Base-by-base conservation (phyloP, 2,329 filamentous ascomycete species). In the Coleophoma cylindrospora region DNA sequence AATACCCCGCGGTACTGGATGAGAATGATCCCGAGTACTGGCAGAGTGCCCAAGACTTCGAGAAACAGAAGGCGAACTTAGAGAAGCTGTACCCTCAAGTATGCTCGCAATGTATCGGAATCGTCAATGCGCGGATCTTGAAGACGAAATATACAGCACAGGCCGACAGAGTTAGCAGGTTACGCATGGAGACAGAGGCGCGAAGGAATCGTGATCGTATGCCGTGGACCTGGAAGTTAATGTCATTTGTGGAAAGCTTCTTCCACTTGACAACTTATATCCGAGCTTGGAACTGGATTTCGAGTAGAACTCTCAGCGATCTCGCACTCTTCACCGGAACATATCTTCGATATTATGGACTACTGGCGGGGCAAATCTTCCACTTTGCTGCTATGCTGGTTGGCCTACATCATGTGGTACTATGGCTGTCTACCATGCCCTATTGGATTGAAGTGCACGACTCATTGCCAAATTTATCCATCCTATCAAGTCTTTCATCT, bases 41-140 rank as follows among this genome's bases (percentile, higher is more conserved):
- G 22, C 46, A 81, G 53, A 84, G 85, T 55, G 86, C 91, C 65
- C 77, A 76, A 49, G 78, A 79, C 45, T 86, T 88, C 59, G 85
- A 84, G 56, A 75, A 76, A 34, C 95, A 87, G 66, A 84, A 85
- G 54, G 77, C 75, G 54, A 77, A 84, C 47, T 75, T 96, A 15
- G 91, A 96, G 70, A 75, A 82, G 60, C 80, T 87, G 45, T 97
- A 96, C 64, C 94, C 94, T 0, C 90, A 94, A 63, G 86, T 96
- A 51, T 99, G 94, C 71, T 79, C 79, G 54, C 74, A 81, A 43
- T 99, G 94, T 68, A 86, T 88, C 55, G 86, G 84, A 6, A 81
- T 75, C 53, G 91, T 92, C 19, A 80, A 86, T 54, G 72, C 78
- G 34, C 79, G 83, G 53, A 83, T 96, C 47, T 76, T 80, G 19